Base-by-base conservation (phyloP, 345 rosid genomes). In the Draba incana region DNA sequence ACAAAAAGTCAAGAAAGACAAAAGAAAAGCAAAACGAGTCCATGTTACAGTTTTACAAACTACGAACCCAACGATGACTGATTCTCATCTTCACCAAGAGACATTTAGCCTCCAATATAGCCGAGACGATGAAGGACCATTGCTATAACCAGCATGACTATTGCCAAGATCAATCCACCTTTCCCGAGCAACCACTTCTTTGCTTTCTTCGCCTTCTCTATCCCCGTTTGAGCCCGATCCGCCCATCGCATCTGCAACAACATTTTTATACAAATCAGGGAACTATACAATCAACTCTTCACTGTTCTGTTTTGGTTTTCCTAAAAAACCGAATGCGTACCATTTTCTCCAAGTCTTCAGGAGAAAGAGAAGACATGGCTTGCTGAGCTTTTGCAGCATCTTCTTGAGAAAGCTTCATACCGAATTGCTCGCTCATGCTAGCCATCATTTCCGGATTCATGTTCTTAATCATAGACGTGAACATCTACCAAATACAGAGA, bases 361-460 rank as follows among this genome's bases (percentile, higher is more conserved):
- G 97, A 4, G 98, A 88, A 61, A 92, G 77, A 75, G 96, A 88
- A 41, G 97, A 77, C 97, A 95, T 89, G 57, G 97, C 89, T 84
- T 95, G 80, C 61, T 95, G 97, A 71, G 88, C 95, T 79, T 80
- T 92, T 14, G 75, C 97, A 14, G 98, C 96, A 57, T 92, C 97
- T 78, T 92, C 98, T 9, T 38, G 83, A 41, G 98, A 84, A 33
- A 92, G 87, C 74, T 89, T 89, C 68, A 89, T 39, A 31, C 99
- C 98, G 64, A 95, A 88, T 49, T 92, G 98, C 75, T 95, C 90
- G 16, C 98, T 80, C 98, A 92, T 89, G 85, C 88, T 89, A 50
- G 92, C 87, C 95, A 95, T 88, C 89, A 85, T 89, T 39, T 89
- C 98, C 27, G 99, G 98, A 60, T 84, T 92, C 92, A 92, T 81